These are phyloP conservation scores for Toxoplasma gondii DNA, from an alignment of 169 alveolate species.

Conservation along the genomic window DNA sequence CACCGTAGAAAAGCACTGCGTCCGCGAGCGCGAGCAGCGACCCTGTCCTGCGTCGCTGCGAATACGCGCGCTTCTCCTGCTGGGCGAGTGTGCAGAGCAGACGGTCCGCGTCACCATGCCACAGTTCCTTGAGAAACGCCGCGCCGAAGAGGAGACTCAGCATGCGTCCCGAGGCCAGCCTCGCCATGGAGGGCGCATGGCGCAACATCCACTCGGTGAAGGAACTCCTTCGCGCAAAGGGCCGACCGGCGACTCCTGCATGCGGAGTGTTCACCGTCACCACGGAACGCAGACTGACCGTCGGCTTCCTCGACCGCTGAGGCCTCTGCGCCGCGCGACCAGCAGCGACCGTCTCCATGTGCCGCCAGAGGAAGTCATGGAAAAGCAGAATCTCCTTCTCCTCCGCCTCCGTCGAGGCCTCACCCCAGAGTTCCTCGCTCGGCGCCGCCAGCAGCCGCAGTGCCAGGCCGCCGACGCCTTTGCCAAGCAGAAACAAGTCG, in stretches of 20 bases:
- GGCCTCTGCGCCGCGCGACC: neutral
- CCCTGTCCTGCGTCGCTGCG: neutral
- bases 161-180: neutral
- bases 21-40: neutral
- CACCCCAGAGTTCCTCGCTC: neutral
- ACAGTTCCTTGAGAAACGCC: neutral
- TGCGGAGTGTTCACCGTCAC: neutral
- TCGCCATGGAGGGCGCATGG: neutral
- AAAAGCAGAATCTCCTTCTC: neutral
- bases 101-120: neutral
- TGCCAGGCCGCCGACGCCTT: constrained; percentile 15
- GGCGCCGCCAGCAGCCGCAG: constrained; percentile 27
- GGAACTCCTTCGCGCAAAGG: neutral
- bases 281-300: neutral
- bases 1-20: neutral
- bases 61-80: neutral
- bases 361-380: neutral
- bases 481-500: neutral
- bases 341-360: neutral
- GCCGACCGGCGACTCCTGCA: neutral
- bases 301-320: no score
- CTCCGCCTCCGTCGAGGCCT: neutral
- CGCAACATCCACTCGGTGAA: neutral
- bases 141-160: neutral
- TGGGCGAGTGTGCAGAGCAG: neutral